phyloP scores from a whole-genome alignment of 345 rosid species.

The Gossypium mustelinum region DNA sequence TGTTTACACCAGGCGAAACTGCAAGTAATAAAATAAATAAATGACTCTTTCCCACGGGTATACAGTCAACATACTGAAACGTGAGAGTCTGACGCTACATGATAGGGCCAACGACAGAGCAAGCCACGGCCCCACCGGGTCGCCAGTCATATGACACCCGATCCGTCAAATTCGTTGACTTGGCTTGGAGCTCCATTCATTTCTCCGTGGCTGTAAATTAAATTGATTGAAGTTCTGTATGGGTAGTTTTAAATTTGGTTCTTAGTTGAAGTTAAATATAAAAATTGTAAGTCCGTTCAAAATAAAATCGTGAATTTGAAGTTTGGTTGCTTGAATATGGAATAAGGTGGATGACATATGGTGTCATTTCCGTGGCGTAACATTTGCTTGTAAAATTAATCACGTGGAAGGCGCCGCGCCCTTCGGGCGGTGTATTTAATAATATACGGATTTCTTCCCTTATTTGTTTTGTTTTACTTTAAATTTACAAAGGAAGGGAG shows the following conservation, averaged over 20 bases:
- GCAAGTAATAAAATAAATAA: background rate
- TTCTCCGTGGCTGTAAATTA: no score
- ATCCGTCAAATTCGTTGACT: constrained; percentile 92
- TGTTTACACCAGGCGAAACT: background rate
- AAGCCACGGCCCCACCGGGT: constrained; percentile 37
- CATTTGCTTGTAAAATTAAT: background rate
- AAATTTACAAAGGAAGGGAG: constrained; percentile 26
- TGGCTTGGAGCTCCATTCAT: constrained; percentile 10
- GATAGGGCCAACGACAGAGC: constrained; percentile 36
- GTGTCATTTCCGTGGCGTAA: background rate
- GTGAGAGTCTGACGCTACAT: constrained; percentile 14
- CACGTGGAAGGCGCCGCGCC: constrained; percentile 88
- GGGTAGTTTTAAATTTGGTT: background rate
- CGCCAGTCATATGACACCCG: constrained; percentile 43
- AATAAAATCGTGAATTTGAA: no score
- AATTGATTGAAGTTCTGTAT: background rate
- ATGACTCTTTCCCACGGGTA: constrained; percentile 51
- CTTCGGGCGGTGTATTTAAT: constrained; percentile 46
- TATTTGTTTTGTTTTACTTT: background rate
- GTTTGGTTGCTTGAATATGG: background rate
- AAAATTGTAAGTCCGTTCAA: background rate
- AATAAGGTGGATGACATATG: background rate
- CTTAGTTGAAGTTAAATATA: no score
- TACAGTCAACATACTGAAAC: constrained; percentile 43
- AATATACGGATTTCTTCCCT: constrained; percentile 18